Evolutionary conservation across 2,329 filamentous ascomycete genomes (phyloP).

Genomic region (Calonectria henricotiae): DNA sequence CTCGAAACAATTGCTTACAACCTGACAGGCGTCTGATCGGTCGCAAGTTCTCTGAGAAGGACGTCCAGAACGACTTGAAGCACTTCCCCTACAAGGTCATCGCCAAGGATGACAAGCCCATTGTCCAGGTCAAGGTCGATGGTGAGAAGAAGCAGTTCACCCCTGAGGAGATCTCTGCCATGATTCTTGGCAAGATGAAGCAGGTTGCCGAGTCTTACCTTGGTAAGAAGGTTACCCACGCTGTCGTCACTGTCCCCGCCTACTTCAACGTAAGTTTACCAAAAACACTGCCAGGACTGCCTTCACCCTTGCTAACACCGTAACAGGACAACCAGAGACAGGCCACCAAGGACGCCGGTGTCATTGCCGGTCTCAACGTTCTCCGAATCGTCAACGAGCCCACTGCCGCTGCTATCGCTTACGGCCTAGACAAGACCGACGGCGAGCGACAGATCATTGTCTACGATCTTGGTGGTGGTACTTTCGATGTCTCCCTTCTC

Average conservation of each 20-base stretch:
- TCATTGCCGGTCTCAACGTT: conserved; percentile 93
- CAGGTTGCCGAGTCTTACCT: conserved; percentile 85
- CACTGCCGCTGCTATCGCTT: conserved; percentile 94
- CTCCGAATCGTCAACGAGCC: conserved; percentile 98
- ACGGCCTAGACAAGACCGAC: conserved; percentile 90
- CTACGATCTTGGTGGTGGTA: conserved; percentile 95
- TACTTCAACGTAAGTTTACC: conserved; percentile 83
- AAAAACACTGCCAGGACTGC: neutral
- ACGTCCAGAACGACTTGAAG: conserved; percentile 95
- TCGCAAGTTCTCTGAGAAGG: conserved; percentile 86
- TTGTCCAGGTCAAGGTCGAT: conserved; percentile 82
- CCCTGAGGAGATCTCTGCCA: conserved; percentile 85
- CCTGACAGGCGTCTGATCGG: conserved; percentile 82
- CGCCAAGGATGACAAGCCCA: conserved; percentile 91
- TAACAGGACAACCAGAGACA: conserved; percentile 88
- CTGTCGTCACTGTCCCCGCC: conserved; percentile 93
- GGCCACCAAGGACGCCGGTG: conserved; percentile 95
- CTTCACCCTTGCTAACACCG: conserved; percentile 45
- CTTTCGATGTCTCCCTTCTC: conserved; percentile 93
- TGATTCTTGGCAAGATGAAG: conserved; percentile 90
- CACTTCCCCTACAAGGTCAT: conserved; percentile 98
- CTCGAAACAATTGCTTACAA: conserved; percentile 43
- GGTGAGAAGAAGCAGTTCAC: conserved; percentile 81
- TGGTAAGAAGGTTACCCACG: conserved; percentile 87
- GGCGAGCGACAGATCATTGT: conserved; percentile 92